These are phyloP conservation scores for Cryphonectria naterciae DNA, from an alignment of 2,329 filamentous ascomycete species.

Conservation along the genomic window DNA sequence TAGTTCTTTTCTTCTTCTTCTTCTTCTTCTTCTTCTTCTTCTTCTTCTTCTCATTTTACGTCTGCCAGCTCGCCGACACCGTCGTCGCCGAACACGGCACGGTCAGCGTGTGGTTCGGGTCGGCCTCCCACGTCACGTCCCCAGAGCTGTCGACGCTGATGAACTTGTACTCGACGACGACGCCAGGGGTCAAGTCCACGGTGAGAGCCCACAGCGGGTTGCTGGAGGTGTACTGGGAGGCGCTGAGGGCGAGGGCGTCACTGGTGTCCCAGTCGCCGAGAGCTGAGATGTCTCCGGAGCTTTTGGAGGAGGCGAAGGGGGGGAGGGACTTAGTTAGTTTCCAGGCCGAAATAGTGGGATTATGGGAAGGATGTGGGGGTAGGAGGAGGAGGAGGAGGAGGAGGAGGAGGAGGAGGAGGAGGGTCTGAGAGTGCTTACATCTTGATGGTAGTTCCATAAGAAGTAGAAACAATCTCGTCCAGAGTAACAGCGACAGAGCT, in stretches of 20 bases:
- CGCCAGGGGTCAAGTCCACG: constrained; percentile 51
- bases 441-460: constrained; percentile 34
- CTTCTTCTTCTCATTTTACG: not conserved
- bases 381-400: not conserved
- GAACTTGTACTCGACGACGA: constrained; percentile 58
- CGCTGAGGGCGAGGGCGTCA: constrained; percentile 51
- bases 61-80: constrained; percentile 40
- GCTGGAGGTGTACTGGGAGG: constrained; percentile 50
- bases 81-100: constrained; percentile 33
- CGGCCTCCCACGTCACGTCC: constrained; percentile 57
- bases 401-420: not conserved
- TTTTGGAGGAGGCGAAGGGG: constrained; percentile 11
- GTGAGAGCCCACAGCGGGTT: constrained; percentile 56
- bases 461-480: constrained; percentile 34
- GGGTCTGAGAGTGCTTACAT: constrained; percentile 30
- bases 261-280: constrained; percentile 56
- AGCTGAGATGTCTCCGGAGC: constrained; percentile 33
- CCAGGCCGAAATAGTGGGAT: not conserved
- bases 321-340: not conserved
- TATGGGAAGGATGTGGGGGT: not conserved
- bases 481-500: constrained; percentile 35
- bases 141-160: constrained; percentile 53
- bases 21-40: not conserved
- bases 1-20: not conserved
- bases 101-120: constrained; percentile 41